Conservation (phyloP, 805 yeast genomes). For the Dipodascopsis uninucleata region DNA sequence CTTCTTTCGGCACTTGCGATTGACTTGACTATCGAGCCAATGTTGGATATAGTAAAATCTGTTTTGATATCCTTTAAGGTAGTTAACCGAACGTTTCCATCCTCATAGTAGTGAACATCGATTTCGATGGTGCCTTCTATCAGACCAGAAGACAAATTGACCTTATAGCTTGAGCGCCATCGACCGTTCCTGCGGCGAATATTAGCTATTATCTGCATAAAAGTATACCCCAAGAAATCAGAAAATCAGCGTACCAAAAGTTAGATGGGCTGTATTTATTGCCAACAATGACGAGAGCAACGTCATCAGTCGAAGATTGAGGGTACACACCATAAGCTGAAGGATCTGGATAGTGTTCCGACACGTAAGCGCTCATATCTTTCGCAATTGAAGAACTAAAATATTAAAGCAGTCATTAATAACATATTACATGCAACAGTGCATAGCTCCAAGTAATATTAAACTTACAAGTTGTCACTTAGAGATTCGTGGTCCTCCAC, state of each 20-base stretch:
- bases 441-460: conserved; percentile 11
- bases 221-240: conserved; percentile 9
- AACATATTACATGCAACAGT: conserved; percentile 29
- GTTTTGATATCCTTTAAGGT: conserved; percentile 37
- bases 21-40: conserved; percentile 40
- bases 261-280: conserved; percentile 69
- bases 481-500: conserved; percentile 43
- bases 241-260: conserved; percentile 56
- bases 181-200: conserved; percentile 77
- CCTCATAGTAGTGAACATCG: conserved; percentile 91
- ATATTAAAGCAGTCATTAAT: conserved; percentile 38
- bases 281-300: conserved; percentile 59
- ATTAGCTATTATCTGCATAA: conserved; percentile 54
- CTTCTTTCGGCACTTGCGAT: conserved; percentile 57
- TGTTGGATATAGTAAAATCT: conserved; percentile 17
- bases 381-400: conserved; percentile 34
- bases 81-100: conserved; percentile 85
- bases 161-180: conserved; percentile 69
- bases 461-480: conserved; percentile 7
- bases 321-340: conserved; percentile 46
- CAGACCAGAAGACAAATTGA: conserved; percentile 36
- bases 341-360: conserved; percentile 64
- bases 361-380: conserved; percentile 50
- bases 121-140: conserved; percentile 55
- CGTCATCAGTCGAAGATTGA: conserved; percentile 31